Conservation (phyloP, 2,329 filamentous ascomycete genomes). For the Simplicillium aogashimaense region DNA sequence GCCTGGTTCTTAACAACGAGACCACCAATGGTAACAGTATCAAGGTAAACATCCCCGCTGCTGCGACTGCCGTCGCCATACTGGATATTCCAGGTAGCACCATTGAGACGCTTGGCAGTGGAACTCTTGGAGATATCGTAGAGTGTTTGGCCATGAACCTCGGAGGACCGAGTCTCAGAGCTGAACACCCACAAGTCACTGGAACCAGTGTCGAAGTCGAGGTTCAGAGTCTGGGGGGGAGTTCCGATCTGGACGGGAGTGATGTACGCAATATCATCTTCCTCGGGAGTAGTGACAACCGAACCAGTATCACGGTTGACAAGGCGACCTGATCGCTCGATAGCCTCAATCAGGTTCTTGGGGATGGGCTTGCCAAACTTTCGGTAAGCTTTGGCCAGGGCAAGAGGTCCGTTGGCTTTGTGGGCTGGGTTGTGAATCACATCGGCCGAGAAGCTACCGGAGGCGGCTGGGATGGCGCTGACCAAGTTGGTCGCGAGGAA, state of each 20-base stretch:
- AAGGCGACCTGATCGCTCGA: not conserved
- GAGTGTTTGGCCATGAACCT: constrained; percentile 22
- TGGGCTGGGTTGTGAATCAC: too few relatives aligned
- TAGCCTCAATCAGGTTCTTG: not conserved
- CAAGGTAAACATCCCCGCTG: constrained; percentile 30
- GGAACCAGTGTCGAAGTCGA: constrained; percentile 32
- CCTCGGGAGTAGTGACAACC: not conserved
- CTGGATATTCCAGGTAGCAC: constrained; percentile 27
- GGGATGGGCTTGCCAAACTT: not conserved
- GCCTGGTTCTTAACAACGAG: constrained; percentile 28
- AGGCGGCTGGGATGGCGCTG: too few relatives aligned
- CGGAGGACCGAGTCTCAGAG: constrained; percentile 12
- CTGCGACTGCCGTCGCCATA: constrained; percentile 35
- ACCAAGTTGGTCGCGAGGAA: too few relatives aligned
- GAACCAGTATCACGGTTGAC: not conserved
- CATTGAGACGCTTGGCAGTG: constrained; percentile 23
- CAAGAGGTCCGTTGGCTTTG: not conserved
- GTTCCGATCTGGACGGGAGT: constrained; percentile 13
- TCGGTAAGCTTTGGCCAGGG: not conserved
- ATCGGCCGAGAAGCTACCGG: too few relatives aligned
- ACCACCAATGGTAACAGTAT: constrained; percentile 30
- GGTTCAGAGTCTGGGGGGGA: constrained; percentile 23
- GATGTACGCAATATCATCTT: not conserved
- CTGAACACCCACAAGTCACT: constrained; percentile 28
- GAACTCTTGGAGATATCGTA: constrained; percentile 27